Base-by-base conservation (phyloP, 805 yeast species). In the Cyberlindnera samutprakarnensis region DNA sequence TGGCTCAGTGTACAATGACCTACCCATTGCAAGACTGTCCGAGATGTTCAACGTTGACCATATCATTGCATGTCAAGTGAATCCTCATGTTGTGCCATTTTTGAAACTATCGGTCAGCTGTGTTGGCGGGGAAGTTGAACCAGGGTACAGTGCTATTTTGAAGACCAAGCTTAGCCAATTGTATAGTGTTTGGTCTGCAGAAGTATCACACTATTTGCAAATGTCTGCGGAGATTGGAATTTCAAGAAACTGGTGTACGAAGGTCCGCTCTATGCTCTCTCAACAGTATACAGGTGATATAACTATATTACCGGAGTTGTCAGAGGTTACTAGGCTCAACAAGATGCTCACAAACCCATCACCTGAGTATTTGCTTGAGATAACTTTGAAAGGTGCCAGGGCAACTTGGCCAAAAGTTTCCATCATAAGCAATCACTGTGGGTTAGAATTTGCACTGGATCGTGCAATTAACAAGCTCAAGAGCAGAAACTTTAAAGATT, bases 41-140 rank as follows among this genome's bases (percentile, higher is more conserved):
- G 98, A 92, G 53, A 87, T 92, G 95, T 92, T 92, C 56, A 90
- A 92, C 50, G 96, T 92, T 19, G 95, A 92, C 53, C 96, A 92
- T 55, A 88, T 92, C 40, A 87, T 92, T 45, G 98, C 96, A 0
- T 90, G 95, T 28, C 99, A 92, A 54, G 98, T 92, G 1, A 92
- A 92, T 51, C 94, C 96, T 0, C 98, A 92, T 53, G 94, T 92
- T 12, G 84, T 83, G 3, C 98, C 98, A 0, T 70, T 90, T 31
- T 64, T 92, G 45, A 77, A 76, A 43, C 38, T 77, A 32, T 75
- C 87, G 0, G 67, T 78, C 4, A 72, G 78, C 14, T 72, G 75
- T 51, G 76, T 75, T 14, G 87, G 86, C 10, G 84, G 84, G 7
- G 78, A 72, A 41, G 59, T 75, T 26, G 84, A 79, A 45, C 70